Conservation (phyloP, 1,139 yeast species). For the Lodderomyces metapsilosis region DNA sequence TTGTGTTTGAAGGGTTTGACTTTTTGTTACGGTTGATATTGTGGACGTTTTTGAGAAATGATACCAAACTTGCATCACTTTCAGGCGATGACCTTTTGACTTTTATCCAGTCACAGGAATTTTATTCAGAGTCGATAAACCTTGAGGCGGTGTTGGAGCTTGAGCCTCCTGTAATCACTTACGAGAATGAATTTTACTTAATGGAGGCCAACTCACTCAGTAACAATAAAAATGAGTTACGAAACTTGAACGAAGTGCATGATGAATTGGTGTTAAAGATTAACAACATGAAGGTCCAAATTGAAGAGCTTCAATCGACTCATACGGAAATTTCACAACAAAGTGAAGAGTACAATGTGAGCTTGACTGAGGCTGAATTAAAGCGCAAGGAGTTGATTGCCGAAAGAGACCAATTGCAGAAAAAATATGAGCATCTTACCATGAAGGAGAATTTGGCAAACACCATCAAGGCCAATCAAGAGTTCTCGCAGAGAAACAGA, state of each 20-base stretch:
- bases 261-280: conserved; percentile 33
- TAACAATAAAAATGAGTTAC: conserved; percentile 38
- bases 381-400: conserved; percentile 22
- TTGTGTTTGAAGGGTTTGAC: conserved; percentile 43
- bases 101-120: conserved; percentile 23
- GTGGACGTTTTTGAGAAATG: conserved; percentile 21
- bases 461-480: conserved; percentile 46
- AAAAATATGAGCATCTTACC: conserved; percentile 36
- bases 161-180: conserved; percentile 35
- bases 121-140: conserved; percentile 17
- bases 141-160: conserved; percentile 19
- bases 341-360: conserved; percentile 27
- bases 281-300: conserved; percentile 28
- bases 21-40: conserved; percentile 31
- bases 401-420: conserved; percentile 23
- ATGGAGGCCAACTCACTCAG: conserved; percentile 41
- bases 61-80: conserved; percentile 20
- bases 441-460: conserved; percentile 47
- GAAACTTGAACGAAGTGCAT: conserved; percentile 38
- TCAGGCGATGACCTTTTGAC: conserved; percentile 30
- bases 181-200: conserved; percentile 46
- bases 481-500: conserved; percentile 35
- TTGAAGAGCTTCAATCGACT: conserved; percentile 33
- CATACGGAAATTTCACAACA: conserved; percentile 42
- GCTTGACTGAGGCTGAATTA: conserved; percentile 25